These are phyloP conservation scores for Hypericum androsaemum DNA, from an alignment of 345 rosid species.

Conservation along the genomic window DNA sequence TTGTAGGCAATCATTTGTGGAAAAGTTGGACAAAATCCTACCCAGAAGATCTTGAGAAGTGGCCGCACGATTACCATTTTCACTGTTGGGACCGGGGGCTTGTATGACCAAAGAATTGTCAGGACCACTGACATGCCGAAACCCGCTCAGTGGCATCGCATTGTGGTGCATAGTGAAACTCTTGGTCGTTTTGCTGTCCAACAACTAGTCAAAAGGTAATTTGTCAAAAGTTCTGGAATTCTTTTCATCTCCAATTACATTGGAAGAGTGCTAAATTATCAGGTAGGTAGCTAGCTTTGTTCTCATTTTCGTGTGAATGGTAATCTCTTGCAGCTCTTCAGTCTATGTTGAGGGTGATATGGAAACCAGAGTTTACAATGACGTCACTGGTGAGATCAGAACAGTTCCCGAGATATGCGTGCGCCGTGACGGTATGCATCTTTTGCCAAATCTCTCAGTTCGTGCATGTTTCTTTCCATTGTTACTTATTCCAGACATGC, in stretches of 20 bases:
- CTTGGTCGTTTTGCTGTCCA: slow-evolving; percentile 82
- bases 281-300: neutral
- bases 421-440: slow-evolving; percentile 62
- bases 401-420: slow-evolving; percentile 81
- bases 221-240: too few species aligned
- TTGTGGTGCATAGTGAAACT: slow-evolving; percentile 72
- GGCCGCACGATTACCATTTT: slow-evolving; percentile 81
- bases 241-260: neutral
- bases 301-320: slow-evolving; percentile 14
- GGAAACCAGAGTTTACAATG: slow-evolving; percentile 88
- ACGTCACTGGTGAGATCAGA: slow-evolving; percentile 63
- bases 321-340: slow-evolving; percentile 50
- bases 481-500: neutral
- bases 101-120: slow-evolving; percentile 73
- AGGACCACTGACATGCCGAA: slow-evolving; percentile 47
- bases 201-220: slow-evolving; percentile 65
- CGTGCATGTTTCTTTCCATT: neutral
- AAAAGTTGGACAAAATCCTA: slow-evolving; percentile 75
- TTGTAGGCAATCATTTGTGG: slow-evolving; percentile 86
- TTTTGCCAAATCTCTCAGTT: neutral
- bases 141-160: slow-evolving; percentile 96
- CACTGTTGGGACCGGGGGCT: slow-evolving; percentile 88
- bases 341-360: slow-evolving; percentile 96
- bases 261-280: neutral
- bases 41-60: slow-evolving; percentile 88